These are phyloP conservation scores for Elongisporangium anandrum DNA, from an alignment of 352 stramenopile genomes.

Conservation along the genomic window DNA sequence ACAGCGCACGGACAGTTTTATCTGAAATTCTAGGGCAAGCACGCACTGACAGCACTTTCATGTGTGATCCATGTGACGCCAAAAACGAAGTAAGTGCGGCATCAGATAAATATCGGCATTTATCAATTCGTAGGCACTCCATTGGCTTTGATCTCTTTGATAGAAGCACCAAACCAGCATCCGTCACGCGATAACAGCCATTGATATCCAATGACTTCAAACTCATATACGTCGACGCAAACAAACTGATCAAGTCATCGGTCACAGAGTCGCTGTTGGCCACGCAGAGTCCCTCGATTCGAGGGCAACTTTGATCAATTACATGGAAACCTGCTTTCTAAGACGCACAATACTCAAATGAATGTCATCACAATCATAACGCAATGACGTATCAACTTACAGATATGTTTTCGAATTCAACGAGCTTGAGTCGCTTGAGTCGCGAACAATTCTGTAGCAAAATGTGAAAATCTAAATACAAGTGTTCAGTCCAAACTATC, in stretches of 20 bases:
- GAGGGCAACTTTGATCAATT: conserved; percentile 18
- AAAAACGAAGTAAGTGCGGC: conserved; percentile 28
- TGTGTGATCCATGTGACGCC: conserved; percentile 17
- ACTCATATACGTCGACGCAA: conserved; percentile 26
- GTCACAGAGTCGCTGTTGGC: conserved; percentile 44
- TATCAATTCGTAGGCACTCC: conserved; percentile 37
- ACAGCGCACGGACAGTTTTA: conserved; percentile 38
- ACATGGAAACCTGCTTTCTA: conserved; percentile 49
- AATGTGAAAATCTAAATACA: conserved; percentile 21
- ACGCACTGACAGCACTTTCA: conserved; percentile 43
- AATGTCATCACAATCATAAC: too few relatives aligned
- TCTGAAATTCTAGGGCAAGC: conserved; percentile 32
- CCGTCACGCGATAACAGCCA: conserved; percentile 50
- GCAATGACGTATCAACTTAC: conserved; percentile 25
- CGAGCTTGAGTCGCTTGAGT: conserved; percentile 35
- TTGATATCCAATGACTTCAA: conserved; percentile 42
- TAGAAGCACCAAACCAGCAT: conserved; percentile 34
- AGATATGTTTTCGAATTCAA: conserved; percentile 27
- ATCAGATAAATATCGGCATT: conserved; percentile 40
- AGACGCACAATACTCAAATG: conserved; percentile 7
- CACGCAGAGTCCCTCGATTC: conserved; percentile 29
- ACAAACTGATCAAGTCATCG: conserved; percentile 37
- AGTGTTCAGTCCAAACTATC: background rate
- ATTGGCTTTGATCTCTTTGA: conserved; percentile 34
- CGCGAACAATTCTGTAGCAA: conserved; percentile 34